phyloP scores from a whole-genome alignment of 306 rosid genomes.

The Inga leiocalycina region DNA sequence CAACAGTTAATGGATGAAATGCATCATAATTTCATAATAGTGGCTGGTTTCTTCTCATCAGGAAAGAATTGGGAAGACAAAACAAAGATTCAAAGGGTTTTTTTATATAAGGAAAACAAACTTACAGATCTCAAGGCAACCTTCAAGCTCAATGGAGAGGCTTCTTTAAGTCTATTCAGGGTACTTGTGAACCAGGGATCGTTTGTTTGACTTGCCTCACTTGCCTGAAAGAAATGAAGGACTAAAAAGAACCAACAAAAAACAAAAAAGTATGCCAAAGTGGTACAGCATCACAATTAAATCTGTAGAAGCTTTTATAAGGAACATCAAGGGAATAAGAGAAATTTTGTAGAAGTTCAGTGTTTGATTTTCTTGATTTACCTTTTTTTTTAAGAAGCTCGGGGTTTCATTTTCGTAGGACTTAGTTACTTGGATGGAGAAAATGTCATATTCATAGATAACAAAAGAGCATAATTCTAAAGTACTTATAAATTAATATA shows the following conservation, averaged over 20 bases:
- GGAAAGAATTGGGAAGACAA: constrained; percentile 12
- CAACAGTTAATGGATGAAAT: constrained; percentile 28
- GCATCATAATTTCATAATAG: neutral
- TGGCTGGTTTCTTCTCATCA: neutral
- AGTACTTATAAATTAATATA: constrained; percentile 17
- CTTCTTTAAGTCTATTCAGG: constrained; percentile 71
- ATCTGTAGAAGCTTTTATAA: neutral
- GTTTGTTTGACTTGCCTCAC: constrained; percentile 62
- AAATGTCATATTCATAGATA: neutral
- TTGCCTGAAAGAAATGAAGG: constrained; percentile 52
- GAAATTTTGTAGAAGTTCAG: neutral
- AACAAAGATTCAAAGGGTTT: neutral
- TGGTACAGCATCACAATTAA: neutral
- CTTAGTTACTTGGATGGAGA: neutral
- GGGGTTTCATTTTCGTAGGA: neutral
- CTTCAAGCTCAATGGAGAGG: constrained; percentile 90
- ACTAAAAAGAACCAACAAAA: neutral
- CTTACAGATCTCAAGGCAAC: constrained; percentile 92
- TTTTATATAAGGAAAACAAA: constrained; percentile 26
- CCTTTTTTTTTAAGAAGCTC: neutral
- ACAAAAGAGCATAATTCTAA: neutral
- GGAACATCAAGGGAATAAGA: neutral
- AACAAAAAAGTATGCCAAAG: neutral
- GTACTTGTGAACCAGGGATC: constrained; percentile 82
- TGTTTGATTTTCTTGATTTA: neutral